Evolutionary conservation across 257 asterid genomes (phyloP).

Genomic region (Scutellaria baicalensis): DNA sequence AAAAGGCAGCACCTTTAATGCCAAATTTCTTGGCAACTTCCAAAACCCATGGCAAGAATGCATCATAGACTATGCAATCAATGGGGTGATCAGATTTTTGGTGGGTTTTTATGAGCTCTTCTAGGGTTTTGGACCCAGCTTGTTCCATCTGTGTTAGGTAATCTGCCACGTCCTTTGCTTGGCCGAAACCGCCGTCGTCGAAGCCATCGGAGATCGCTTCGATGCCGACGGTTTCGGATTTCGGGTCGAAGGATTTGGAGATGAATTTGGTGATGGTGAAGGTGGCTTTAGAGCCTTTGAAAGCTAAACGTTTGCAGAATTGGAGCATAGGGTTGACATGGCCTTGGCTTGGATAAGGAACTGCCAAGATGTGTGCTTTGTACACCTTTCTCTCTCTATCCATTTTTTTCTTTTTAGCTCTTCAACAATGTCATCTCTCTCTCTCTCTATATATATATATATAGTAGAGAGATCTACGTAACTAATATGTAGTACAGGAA

Average conservation of each 20-base stretch:
- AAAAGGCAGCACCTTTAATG: conserved; percentile 42
- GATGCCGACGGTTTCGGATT: conserved; percentile 26
- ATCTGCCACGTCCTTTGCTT: conserved; percentile 27
- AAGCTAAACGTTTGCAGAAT: conserved; percentile 59
- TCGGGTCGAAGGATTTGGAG: conserved; percentile 32
- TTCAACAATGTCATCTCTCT: no score
- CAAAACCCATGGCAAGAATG: conserved; percentile 70
- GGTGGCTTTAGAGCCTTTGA: conserved; percentile 47
- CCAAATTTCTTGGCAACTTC: conserved; percentile 38
- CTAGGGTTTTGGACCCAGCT: conserved; percentile 38
- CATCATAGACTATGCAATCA: conserved; percentile 60
- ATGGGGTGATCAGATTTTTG: conserved; percentile 18
- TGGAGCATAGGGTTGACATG: conserved; percentile 78
- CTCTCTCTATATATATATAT: no score
- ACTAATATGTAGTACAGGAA: no score
- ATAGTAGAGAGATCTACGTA: no score
- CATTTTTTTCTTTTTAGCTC: conserved; percentile 1
- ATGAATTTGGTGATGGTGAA: conserved; percentile 55
- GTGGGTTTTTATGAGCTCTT: conserved; percentile 29
- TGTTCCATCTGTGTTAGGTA: conserved; percentile 31
- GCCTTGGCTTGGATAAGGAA: conserved; percentile 88
- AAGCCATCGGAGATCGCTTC: conserved; percentile 68
- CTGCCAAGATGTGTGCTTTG: conserved; percentile 41
- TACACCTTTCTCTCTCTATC: conserved; percentile 10
- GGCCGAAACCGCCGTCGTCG: conserved; percentile 48